Evolutionary conservation across 176 grass and related monocot species (phyloP).

Genomic region (Avena eriantha): DNA sequence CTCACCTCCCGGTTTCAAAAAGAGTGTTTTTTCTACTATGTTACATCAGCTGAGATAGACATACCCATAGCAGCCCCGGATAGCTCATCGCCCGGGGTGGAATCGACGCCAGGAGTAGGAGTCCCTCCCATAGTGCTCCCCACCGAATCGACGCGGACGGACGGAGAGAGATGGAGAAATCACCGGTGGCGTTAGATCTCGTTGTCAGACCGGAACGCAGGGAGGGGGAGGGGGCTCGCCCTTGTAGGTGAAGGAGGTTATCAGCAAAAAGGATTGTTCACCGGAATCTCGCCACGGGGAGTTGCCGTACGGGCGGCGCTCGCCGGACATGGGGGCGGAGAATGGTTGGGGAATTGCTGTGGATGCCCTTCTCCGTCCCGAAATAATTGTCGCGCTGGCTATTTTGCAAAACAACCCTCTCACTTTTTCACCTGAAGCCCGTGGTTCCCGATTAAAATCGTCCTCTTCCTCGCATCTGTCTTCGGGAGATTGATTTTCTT

Average conservation of each 20-base stretch:
- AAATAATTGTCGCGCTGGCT: too few species aligned
- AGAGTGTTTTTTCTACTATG: not conserved
- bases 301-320: too few species aligned
- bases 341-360: too few species aligned
- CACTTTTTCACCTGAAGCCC: too few species aligned
- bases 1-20: not conserved
- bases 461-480: too few species aligned
- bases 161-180: not conserved
- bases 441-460: too few species aligned
- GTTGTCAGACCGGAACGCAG: not conserved
- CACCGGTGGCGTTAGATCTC: not conserved
- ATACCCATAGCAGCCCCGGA: not conserved
- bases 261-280: too few species aligned
- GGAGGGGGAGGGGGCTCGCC: not conserved
- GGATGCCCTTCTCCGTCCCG: too few species aligned
- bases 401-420: too few species aligned
- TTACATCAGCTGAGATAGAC: not conserved
- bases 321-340: too few species aligned
- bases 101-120: not conserved
- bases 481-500: too few species aligned
- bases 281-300: too few species aligned
- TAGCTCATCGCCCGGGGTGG: not conserved
- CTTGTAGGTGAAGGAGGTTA: not conserved
- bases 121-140: not conserved
- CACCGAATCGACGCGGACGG: not conserved